Evolutionary conservation across 495 filamentous ascomycete genomes (phyloP).

Genomic region (Jackrogersella minutella): DNA sequence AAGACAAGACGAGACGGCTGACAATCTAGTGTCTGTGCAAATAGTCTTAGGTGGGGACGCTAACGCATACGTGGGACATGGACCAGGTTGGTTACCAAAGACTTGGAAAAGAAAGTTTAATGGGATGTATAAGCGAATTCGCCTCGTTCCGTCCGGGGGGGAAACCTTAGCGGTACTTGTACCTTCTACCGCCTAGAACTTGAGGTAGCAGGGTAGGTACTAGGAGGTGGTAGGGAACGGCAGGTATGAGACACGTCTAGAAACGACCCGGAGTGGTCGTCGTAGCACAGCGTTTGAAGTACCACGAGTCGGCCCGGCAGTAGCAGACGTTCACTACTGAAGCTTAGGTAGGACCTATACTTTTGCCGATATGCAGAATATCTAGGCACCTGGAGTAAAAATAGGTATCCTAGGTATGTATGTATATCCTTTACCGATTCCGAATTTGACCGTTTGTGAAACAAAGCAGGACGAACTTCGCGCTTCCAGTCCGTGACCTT

Average conservation of each 20-base stretch:
- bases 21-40: constrained; percentile 30
- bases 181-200: not conserved
- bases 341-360: not conserved
- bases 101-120: constrained; percentile 36
- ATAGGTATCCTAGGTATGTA: too few relatives aligned
- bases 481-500: constrained; percentile 8
- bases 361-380: constrained; percentile 23
- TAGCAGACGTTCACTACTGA: not conserved
- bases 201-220: too few relatives aligned
- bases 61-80: constrained; percentile 30
- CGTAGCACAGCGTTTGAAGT: constrained; percentile 18
- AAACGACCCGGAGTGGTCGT: constrained; percentile 15
- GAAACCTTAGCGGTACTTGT: not conserved
- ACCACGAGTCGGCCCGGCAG: constrained; percentile 27
- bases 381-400: too few relatives aligned
- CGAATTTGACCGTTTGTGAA: constrained; percentile 1
- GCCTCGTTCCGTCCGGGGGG: constrained; percentile 9
- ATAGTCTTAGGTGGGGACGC: constrained; percentile 42
- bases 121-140: constrained; percentile 29
- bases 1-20: constrained; percentile 25
- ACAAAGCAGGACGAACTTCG: constrained; percentile 10
- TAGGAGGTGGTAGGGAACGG: too few relatives aligned
- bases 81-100: constrained; percentile 36
- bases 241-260: constrained; percentile 16
- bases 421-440: constrained; percentile 16